phyloP scores from a whole-genome alignment of 2,329 filamentous ascomycete genomes.

The Gliomastix tumulicola region DNA sequence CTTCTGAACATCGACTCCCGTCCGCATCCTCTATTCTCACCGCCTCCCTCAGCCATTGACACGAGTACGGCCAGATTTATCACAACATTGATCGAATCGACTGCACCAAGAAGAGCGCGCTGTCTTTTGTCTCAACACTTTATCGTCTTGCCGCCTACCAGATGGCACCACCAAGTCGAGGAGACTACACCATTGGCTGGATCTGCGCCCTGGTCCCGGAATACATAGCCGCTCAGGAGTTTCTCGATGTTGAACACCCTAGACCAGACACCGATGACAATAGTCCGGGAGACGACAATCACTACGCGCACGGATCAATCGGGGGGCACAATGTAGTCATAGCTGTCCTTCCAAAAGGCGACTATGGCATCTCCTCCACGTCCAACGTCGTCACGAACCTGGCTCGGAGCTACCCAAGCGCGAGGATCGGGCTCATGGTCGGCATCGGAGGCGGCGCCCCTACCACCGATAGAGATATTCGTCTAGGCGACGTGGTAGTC shows the following conservation, averaged over 20 bases:
- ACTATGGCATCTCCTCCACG: conserved; percentile 14
- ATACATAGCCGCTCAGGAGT: conserved; percentile 23
- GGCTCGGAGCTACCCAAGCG: conserved; percentile 15
- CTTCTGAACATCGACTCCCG: too few relatives aligned
- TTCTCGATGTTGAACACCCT: conserved; percentile 25
- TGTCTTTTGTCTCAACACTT: too few relatives aligned
- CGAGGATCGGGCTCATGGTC: conserved; percentile 20
- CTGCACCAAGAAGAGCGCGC: too few relatives aligned
- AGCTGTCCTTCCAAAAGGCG: conserved; percentile 13
- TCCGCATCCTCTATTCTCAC: too few relatives aligned
- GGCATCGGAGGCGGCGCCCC: conserved; percentile 23
- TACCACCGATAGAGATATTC: conserved; percentile 21
- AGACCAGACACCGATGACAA: not conserved
- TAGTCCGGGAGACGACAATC: conserved; percentile 11
- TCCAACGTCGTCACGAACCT: conserved; percentile 16
- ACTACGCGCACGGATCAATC: conserved; percentile 22
- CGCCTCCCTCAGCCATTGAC: too few relatives aligned
- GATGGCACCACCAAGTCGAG: too few relatives aligned
- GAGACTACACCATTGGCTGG: conserved; percentile 32
- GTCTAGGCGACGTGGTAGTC: conserved; percentile 28
- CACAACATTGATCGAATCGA: too few relatives aligned
- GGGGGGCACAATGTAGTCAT: conserved; percentile 26
- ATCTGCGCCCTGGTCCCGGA: conserved; percentile 32
- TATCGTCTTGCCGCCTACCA: too few relatives aligned
- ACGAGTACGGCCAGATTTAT: too few relatives aligned